Evolutionary conservation across 2,329 filamentous ascomycete species (phyloP).

Genomic region (Penicillium sp.): DNA sequence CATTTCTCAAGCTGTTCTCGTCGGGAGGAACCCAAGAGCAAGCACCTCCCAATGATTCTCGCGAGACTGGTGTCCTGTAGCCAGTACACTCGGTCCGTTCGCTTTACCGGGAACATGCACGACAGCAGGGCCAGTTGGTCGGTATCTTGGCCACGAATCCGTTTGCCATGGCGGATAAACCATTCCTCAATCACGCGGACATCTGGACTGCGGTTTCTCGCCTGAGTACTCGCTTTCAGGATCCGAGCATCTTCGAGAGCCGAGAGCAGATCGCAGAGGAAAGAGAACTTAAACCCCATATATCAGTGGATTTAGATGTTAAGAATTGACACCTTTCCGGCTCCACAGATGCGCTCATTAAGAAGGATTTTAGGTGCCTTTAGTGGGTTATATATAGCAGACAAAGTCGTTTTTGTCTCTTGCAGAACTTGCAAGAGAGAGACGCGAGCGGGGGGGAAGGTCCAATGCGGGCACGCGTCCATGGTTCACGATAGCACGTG

Average conservation of each 20-base stretch:
- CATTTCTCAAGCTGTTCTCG: constrained; percentile 67
- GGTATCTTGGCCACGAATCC: constrained; percentile 62
- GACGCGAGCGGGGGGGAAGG: constrained; percentile 15
- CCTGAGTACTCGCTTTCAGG: constrained; percentile 38
- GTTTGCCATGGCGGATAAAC: constrained; percentile 68
- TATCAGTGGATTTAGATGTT: constrained; percentile 5
- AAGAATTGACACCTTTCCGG: background rate
- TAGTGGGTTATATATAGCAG: background rate
- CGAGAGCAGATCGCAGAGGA: constrained; percentile 76
- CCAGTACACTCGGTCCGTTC: constrained; percentile 78
- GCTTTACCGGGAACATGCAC: constrained; percentile 74
- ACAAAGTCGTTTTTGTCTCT: background rate
- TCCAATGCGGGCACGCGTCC: constrained; percentile 27
- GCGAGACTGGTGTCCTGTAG: constrained; percentile 67
- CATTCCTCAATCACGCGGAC: constrained; percentile 63
- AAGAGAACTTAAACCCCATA: constrained; percentile 63
- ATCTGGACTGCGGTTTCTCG: constrained; percentile 37
- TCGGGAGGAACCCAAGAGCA: constrained; percentile 68
- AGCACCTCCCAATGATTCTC: constrained; percentile 68
- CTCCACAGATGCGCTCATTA: background rate
- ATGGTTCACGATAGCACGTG: constrained; percentile 44
- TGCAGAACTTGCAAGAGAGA: background rate
- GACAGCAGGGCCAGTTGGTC: constrained; percentile 71
- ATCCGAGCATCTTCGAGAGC: constrained; percentile 60
- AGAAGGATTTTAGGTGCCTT: background rate